These are phyloP conservation scores for Phytophthora nicotianae DNA, from an alignment of 352 stramenopile genomes.

Conservation along the genomic window DNA sequence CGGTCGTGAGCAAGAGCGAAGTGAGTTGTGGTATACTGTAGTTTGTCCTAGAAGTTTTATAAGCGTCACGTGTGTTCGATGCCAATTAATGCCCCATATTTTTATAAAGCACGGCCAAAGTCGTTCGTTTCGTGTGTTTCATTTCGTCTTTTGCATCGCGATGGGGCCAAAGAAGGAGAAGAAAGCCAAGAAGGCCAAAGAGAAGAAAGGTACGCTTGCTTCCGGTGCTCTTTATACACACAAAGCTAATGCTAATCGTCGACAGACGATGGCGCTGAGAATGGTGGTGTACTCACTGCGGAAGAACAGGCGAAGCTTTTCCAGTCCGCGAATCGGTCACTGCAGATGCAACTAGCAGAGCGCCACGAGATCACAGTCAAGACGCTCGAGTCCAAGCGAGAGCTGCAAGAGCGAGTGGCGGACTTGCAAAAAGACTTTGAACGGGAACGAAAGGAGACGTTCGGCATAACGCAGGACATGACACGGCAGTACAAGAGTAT, in stretches of 20 bases:
- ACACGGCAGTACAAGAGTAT: constrained; percentile 98
- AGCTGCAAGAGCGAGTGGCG: constrained; percentile 80
- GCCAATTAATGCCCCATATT: constrained; percentile 26
- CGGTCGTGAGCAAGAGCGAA: constrained; percentile 21
- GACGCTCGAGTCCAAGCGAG: constrained; percentile 88
- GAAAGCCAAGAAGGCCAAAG: constrained; percentile 74
- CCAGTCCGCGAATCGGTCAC: constrained; percentile 79
- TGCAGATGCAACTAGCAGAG: constrained; percentile 91
- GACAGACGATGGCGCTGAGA: constrained; percentile 74
- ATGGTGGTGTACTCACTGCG: constrained; percentile 70
- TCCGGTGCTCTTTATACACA: not conserved
- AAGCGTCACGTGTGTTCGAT: constrained; percentile 6
- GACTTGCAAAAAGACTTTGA: constrained; percentile 90
- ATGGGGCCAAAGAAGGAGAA: constrained; percentile 83
- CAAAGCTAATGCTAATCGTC: not conserved
- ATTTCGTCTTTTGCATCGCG: constrained; percentile 22
- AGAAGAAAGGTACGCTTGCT: constrained; percentile 63
- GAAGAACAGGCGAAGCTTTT: constrained; percentile 89
- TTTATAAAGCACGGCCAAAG: constrained; percentile 23
- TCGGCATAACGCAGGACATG: constrained; percentile 95
- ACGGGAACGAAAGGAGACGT: constrained; percentile 83
- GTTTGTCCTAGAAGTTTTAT: constrained; percentile 16
- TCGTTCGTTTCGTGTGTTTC: constrained; percentile 18
- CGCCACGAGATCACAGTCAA: constrained; percentile 85
- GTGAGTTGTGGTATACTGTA: constrained; percentile 4